Percentiles rank a stretch among this genome's conserved stretches.
Evolutionary conservation across 129 eudicot species (phyloP).

Genomic region (Artemisia tridentata): DNA sequence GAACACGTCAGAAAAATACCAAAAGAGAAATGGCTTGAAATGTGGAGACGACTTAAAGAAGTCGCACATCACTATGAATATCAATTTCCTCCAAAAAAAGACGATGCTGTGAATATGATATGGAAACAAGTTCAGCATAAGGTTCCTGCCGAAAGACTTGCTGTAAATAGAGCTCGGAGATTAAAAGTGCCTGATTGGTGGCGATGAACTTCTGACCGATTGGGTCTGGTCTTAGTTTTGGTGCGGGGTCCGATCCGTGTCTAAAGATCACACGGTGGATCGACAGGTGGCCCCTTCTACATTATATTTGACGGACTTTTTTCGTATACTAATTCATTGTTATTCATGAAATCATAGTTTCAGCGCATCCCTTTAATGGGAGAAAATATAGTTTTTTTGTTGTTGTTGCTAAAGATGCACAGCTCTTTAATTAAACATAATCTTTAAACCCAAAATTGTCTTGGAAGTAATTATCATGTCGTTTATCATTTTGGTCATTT

Average conservation of each 20-base stretch:
- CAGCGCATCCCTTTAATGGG: constrained; percentile 17
- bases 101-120: constrained; percentile 90
- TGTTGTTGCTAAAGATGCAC: background rate
- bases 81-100: constrained; percentile 84
- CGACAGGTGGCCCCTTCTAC: background rate
- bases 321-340: constrained; percentile 23
- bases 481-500: background rate
- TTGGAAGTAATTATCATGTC: background rate
- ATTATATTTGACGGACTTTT: background rate
- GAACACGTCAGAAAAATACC: constrained; percentile 59
- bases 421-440: background rate
- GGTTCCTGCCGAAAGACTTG: constrained; percentile 70
- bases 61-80: constrained; percentile 76
- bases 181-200: constrained; percentile 97
- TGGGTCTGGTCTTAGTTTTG: background rate
- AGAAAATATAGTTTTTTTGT: constrained; percentile 2
- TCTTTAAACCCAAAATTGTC: background rate
- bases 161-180: constrained; percentile 83
- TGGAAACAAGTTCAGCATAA: constrained; percentile 88
- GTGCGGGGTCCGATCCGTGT: background rate
- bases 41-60: constrained; percentile 72
- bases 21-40: constrained; percentile 66
- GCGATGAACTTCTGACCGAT: constrained; percentile 27
- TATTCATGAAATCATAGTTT: constrained; percentile 23
- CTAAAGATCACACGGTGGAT: background rate